Evolutionary conservation across 2,329 filamentous ascomycete species (phyloP).

Genomic region (Eutypella sp.): DNA sequence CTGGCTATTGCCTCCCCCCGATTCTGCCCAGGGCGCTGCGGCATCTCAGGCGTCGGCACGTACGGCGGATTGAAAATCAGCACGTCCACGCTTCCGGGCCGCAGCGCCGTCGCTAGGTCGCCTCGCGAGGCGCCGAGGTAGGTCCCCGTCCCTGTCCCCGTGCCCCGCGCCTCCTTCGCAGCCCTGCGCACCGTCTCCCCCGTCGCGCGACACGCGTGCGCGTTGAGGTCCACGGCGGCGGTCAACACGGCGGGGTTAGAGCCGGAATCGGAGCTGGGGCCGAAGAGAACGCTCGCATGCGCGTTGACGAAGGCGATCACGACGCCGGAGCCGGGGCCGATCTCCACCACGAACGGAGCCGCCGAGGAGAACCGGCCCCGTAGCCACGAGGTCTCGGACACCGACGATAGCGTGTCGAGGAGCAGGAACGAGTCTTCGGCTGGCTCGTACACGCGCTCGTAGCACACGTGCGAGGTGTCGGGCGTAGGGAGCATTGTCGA

Average conservation of each 20-base stretch:
- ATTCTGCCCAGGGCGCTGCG: conserved; percentile 40
- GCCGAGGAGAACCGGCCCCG: conserved; percentile 49
- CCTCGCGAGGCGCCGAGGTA: conserved; percentile 65
- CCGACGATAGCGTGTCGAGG: conserved; percentile 80
- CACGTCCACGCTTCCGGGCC: conserved; percentile 63
- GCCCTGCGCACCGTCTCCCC: conserved; percentile 58
- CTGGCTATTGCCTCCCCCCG: conserved; percentile 22
- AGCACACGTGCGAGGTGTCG: conserved; percentile 85
- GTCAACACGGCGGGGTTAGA: conserved; percentile 49
- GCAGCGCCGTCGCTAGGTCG: conserved; percentile 63
- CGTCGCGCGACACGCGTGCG: conserved; percentile 75
- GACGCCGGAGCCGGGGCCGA: conserved; percentile 88
- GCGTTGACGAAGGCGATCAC: conserved; percentile 85
- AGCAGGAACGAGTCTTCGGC: conserved; percentile 94
- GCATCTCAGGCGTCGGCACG: conserved; percentile 77
- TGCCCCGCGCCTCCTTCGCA: too few relatives aligned
- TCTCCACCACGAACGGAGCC: conserved; percentile 68
- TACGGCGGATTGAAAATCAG: conserved; percentile 97
- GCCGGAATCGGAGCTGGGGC: conserved; percentile 36
- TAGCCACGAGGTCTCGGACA: conserved; percentile 65
- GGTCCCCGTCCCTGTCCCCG: conserved; percentile 30
- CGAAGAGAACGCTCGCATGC: conserved; percentile 68
- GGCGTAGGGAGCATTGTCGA: conserved; percentile 81
- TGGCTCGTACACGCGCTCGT: conserved; percentile 86
- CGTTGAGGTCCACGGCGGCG: conserved; percentile 79